These are phyloP conservation scores for Apiosordaria backusii DNA, from an alignment of 495 filamentous ascomycete genomes.

Conservation along the genomic window DNA sequence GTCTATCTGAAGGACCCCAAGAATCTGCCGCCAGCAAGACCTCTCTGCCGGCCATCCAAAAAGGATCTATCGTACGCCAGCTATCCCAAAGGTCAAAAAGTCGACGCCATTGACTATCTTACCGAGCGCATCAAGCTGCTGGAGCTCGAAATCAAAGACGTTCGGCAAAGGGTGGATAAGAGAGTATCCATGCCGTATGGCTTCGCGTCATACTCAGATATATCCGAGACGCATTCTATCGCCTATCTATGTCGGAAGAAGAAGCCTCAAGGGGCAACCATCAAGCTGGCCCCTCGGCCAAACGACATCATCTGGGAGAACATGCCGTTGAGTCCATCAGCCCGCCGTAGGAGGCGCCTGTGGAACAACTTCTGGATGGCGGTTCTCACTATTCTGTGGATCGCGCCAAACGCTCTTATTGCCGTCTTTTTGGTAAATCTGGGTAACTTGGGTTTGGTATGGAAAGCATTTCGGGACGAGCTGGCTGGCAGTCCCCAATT, in stretches of 20 bases:
- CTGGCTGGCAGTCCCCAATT: slow-evolving; percentile 56
- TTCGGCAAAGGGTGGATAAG: slow-evolving; percentile 75
- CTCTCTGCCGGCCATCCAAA: slow-evolving; percentile 72
- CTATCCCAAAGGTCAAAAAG: slow-evolving; percentile 63
- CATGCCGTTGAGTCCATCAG: slow-evolving; percentile 61
- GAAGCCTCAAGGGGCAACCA: slow-evolving; percentile 72
- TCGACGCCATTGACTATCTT: slow-evolving; percentile 93
- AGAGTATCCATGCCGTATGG: slow-evolving; percentile 86
- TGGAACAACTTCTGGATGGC: slow-evolving; percentile 80
- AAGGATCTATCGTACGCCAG: slow-evolving; percentile 57
- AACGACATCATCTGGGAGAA: slow-evolving; percentile 98
- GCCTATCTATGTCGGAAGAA: slow-evolving; percentile 77
- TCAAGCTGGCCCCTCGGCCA: slow-evolving; percentile 77
- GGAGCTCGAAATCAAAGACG: slow-evolving; percentile 78
- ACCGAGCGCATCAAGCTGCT: slow-evolving; percentile 78
- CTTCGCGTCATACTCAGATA: slow-evolving; percentile 88
- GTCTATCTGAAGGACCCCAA: slow-evolving; percentile 88
- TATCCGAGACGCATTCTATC: slow-evolving; percentile 82
- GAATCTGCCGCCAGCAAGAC: slow-evolving; percentile 72
- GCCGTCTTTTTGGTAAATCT: slow-evolving; percentile 90
- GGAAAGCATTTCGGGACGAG: slow-evolving; percentile 67
- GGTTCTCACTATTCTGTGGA: slow-evolving; percentile 79
- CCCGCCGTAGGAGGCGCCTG: slow-evolving; percentile 66
- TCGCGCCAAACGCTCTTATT: slow-evolving; percentile 92
- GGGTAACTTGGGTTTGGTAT: slow-evolving; percentile 72